Base-by-base conservation (phyloP, 352 stramenopile species). In the Globisporangium takayamanum region DNA sequence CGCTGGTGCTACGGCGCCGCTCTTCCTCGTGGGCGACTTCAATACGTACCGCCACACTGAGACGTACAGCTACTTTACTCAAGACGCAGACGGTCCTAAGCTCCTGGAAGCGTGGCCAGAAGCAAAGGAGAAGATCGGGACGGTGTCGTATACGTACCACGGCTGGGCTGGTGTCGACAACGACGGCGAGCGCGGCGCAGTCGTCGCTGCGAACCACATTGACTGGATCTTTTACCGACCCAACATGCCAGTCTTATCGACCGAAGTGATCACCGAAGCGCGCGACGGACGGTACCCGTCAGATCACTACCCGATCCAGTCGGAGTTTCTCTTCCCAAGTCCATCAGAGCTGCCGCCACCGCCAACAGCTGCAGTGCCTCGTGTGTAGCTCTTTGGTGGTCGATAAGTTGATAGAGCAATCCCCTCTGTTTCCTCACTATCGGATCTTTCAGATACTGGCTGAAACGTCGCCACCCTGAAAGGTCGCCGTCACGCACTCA, bases 181-280 rank as follows among this genome's bases (percentile, higher is more conserved):
- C 59, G 78, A 92, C 57, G 79, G 78, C 53, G 82, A 92, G 59
- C 80, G 82, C 41, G 76, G 60, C 37, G 75, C 81, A 6, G 71
- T 87, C 45, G 70, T 72, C 5, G 85, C 79, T 15, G 78, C 80
- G 30, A 91, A 92, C 68, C 85, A 95, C 67, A 95, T 95, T 60
- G 85, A 95, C 62, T 95, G 85, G 85, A 92, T 95, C 65, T 90
- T 94, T 57, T 93, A 83, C 59, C 83, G 83, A 8, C 85, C 85
- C 44, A 55, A 78, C 42, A 90, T 93, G 80, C 77, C 64, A 20
- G 85, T 95, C 48, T 57, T 93, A 3, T 68, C 73, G 30, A 89
- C 81, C 7, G 76, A 93, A 60, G 83, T 95, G 28, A 90, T 95
- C 57, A 93, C 83, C 1, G 85, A 95, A 61, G 64, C 81, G 49